A percentile compares a stretch with the other conserved stretches of the same genome.
Evolutionary conservation across 192 early-diverging fungal genomes (phyloP).

Genomic region (Linnemannia exigua): DNA sequence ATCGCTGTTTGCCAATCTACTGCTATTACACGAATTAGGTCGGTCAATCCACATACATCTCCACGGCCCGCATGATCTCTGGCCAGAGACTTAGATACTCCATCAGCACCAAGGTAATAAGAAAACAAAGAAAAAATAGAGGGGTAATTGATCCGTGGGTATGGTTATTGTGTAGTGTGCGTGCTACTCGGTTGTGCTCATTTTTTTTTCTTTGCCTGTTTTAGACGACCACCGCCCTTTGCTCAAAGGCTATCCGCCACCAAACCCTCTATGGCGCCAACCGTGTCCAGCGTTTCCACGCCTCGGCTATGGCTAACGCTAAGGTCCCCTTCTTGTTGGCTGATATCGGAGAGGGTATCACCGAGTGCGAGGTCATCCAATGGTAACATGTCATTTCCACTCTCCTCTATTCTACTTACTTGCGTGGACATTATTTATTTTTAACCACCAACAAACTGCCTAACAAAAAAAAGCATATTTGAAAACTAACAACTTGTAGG

Average conservation of each 20-base stretch:
- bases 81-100: slow-evolving; percentile 54
- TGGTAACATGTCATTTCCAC: slow-evolving; percentile 70
- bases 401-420: not conserved
- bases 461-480: not conserved
- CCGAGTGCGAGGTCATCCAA: slow-evolving; percentile 97
- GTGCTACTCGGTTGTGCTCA: not conserved
- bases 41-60: slow-evolving; percentile 55
- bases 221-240: slow-evolving; percentile 32
- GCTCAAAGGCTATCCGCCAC: slow-evolving; percentile 40
- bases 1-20: not conserved
- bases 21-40: slow-evolving; percentile 15
- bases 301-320: slow-evolving; percentile 54
- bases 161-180: not conserved
- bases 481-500: slow-evolving; percentile 56
- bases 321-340: slow-evolving; percentile 88
- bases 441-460: not conserved
- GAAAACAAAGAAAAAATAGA: not conserved
- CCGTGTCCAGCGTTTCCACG: slow-evolving; percentile 64
- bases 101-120: slow-evolving; percentile 44
- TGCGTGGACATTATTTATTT: not conserved
- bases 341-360: slow-evolving; percentile 99
- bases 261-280: slow-evolving; percentile 33
- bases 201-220: slow-evolving; percentile 10
- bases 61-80: slow-evolving; percentile 50
- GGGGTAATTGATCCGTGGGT: not conserved